Percentiles rank a stretch among this genome's conserved stretches.
Evolutionary conservation across 2,329 filamentous ascomycete genomes (phyloP).

Genomic region (Pseudogymnoascus sp.): DNA sequence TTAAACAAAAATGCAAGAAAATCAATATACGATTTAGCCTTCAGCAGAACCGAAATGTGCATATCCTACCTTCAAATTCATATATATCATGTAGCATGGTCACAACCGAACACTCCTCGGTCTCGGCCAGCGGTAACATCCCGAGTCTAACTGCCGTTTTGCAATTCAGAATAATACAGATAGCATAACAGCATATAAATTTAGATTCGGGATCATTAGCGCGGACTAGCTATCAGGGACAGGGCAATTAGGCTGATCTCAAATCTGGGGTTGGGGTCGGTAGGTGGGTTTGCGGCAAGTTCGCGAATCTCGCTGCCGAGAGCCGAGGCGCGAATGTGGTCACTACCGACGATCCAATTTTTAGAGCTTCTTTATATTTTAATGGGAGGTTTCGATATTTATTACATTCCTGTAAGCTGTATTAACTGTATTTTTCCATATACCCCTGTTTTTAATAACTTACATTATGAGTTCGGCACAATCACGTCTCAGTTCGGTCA

Average conservation of each 20-base stretch:
- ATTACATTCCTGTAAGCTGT: not conserved
- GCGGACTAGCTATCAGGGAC: not conserved
- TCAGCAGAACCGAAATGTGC: not conserved
- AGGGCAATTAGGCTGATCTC: not conserved
- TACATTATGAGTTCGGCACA: slow-evolving; percentile 19
- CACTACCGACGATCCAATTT: not conserved
- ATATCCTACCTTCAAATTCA: not conserved
- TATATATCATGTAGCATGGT: not conserved
- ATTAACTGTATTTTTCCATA: not conserved
- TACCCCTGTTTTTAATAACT: not conserved
- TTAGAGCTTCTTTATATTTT: not conserved
- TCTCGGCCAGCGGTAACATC: not conserved
- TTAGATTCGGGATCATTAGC: not conserved
- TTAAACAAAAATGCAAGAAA: slow-evolving; percentile 4
- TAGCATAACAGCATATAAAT: not conserved
- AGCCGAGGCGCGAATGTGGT: not conserved
- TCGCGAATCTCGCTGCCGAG: not conserved
- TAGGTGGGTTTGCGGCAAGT: not conserved
- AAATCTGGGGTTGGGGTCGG: not conserved
- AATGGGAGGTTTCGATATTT: not conserved
- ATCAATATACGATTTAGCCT: not conserved
- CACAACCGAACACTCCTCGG: not conserved
- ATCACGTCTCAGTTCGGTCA: slow-evolving; percentile 29
- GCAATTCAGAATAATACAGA: not conserved
- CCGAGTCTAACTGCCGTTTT: not conserved